These are phyloP conservation scores for Scutellaria barbata DNA, from an alignment of 257 asterid species.

Conservation along the genomic window DNA sequence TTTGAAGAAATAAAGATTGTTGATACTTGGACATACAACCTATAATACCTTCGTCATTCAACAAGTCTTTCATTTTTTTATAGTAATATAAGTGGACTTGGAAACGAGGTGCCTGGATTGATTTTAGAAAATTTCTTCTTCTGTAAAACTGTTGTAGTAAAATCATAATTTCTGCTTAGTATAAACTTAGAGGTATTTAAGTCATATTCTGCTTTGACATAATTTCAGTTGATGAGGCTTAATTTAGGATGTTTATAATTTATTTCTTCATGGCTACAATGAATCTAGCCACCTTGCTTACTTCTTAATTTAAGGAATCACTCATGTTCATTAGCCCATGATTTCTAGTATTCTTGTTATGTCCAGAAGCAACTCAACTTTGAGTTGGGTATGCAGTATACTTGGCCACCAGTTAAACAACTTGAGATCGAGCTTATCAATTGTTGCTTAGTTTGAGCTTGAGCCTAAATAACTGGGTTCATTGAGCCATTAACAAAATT, in stretches of 20 bases:
- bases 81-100: conserved; percentile 1
- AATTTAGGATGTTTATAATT: background rate
- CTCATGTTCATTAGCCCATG: background rate
- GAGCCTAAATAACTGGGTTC: background rate
- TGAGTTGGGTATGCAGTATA: background rate
- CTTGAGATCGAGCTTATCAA: background rate
- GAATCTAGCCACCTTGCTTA: background rate
- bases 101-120: conserved; percentile 11
- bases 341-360: background rate
- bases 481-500: too few relatives aligned
- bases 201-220: conserved; percentile 2
- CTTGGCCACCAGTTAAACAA: background rate
- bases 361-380: background rate
- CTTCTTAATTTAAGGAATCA: background rate
- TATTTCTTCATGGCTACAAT: background rate
- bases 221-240: conserved; percentile 7
- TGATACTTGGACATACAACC: background rate
- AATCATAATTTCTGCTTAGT: background rate
- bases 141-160: background rate
- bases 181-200: background rate
- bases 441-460: conserved; percentile 7
- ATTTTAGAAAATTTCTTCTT: conserved; percentile 1
- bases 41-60: conserved; percentile 1
- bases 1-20: background rate
- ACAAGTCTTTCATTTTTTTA: background rate